Base-by-base conservation (phyloP, 2,329 filamentous ascomycete species). In the Colletotrichum sp. region DNA sequence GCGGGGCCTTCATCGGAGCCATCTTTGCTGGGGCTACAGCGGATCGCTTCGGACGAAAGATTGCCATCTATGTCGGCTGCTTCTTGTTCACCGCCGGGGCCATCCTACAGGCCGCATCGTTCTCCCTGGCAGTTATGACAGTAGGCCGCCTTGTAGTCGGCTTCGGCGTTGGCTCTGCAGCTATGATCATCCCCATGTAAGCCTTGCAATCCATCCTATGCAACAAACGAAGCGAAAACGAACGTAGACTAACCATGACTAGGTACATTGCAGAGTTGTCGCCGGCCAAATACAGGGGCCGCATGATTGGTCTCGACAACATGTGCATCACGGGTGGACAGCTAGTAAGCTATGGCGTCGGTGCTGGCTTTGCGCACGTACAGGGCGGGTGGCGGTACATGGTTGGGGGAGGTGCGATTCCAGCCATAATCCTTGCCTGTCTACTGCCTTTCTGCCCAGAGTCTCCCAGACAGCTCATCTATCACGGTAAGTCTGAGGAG, bases 241-340 rank as follows among this genome's bases (percentile, higher is more conserved):
- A 39, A 32, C 9, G 13, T 34, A 30, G 27, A 13, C 39, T 15
- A 22, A 22, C 12, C n/a, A 39, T 48, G 8, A 22, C 71, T 55
- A 80, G 55, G 10, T 90, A 90, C 77, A 89, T 90, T 55, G 86
- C 85, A 4, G 88, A 90, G 71, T 82, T 90, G 5, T 86, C 88
- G 1, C 89, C 88, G 0, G 85, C 88, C 5, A 87, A 86, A 75
- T 86, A 87, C 56, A 84, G 88, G 66, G 88, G 88, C 18, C 83
- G 86, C 5, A 87, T 88, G 83, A 87, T 89, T 78, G 86, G 83
- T 1, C 80, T 90, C 28, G 86, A 89, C 78, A 89, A 89, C 75
- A 86, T 89, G 77, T 84, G 81, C 61, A 85, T 88, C 71, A 87
- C 86, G 1, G 82, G 83, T 9, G 85, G 86, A 2, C 84, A 87